Conservation (phyloP, 2,329 filamentous ascomycete species). For the Pseudopithomyces chartarum region DNA sequence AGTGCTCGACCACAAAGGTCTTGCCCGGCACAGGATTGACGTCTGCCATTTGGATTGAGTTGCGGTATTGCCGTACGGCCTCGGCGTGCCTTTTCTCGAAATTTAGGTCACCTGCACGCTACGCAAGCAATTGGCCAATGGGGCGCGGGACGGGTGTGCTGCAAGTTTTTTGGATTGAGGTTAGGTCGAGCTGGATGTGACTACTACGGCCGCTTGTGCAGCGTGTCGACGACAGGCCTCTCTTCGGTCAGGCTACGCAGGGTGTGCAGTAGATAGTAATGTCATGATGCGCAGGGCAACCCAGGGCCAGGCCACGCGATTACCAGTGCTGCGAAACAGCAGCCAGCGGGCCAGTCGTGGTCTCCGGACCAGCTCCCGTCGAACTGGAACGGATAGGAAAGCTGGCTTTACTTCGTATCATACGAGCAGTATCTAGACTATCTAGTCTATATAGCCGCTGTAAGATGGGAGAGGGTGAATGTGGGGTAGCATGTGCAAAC, state of each 20-base stretch:
- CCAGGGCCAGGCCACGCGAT: not conserved
- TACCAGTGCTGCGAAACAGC: not conserved
- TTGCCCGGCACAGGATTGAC: slow-evolving; percentile 50
- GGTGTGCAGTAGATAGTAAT: not conserved
- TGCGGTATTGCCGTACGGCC: slow-evolving; percentile 15
- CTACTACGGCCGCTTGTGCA: slow-evolving; percentile 8
- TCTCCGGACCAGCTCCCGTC: not conserved
- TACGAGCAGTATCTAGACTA: too few species aligned
- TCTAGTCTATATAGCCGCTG: not conserved
- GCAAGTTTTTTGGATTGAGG: not conserved
- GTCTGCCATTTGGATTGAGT: slow-evolving; percentile 32
- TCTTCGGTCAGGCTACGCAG: not conserved
- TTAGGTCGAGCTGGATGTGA: not conserved
- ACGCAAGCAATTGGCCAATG: slow-evolving; percentile 29
- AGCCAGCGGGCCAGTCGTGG: not conserved
- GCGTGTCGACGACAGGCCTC: slow-evolving; percentile 2
- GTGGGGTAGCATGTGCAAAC: not conserved
- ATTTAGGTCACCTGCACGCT: slow-evolving; percentile 24
- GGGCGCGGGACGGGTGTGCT: slow-evolving; percentile 1
- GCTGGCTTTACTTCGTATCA: not conserved
- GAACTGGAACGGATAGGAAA: not conserved
- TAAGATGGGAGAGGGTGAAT: not conserved
- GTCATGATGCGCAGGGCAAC: slow-evolving; percentile 3
- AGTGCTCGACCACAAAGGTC: slow-evolving; percentile 93
- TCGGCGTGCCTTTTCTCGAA: slow-evolving; percentile 23